Evolutionary conservation across 495 filamentous ascomycete species (phyloP).

Genomic region (Neurospora sp.): DNA sequence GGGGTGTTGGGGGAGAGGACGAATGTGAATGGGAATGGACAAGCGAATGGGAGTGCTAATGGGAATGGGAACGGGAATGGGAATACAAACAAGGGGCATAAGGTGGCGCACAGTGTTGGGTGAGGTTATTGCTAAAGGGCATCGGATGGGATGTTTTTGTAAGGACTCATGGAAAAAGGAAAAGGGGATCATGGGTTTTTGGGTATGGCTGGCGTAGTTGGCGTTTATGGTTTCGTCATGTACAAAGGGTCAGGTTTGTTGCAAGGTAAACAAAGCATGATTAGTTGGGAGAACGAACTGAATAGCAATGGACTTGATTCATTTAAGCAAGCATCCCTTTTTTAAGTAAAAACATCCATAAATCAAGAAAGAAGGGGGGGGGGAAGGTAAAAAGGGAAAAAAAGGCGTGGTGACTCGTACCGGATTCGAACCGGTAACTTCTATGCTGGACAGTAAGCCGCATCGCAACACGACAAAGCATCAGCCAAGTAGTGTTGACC

Average conservation of each 20-base stretch:
- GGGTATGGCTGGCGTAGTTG: neutral
- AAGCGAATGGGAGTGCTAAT: neutral
- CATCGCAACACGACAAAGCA: neutral
- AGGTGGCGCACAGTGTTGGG: neutral
- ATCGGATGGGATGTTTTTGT: neutral
- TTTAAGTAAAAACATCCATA: no score
- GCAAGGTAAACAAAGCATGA: neutral
- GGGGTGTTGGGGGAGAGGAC: neutral
- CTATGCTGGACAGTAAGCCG: neutral
- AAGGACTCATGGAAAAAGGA: no score
- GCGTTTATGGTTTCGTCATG: neutral
- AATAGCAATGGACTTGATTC: neutral
- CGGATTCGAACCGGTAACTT: neutral
- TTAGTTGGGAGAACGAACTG: neutral
- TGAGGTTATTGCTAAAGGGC: neutral
- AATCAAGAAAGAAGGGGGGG: no score
- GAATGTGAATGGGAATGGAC: neutral
- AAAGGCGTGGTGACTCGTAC: neutral
- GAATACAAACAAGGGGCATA: neutral
- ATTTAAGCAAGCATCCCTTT: neutral
- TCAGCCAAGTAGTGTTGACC: neutral
- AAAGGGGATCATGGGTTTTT: neutral
- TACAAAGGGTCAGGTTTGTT: neutral
- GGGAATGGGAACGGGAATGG: neutral
- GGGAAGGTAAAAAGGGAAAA: neutral